Conservation (phyloP, 768 basidiomycete genomes). For the Hypsizygus marmoreus region DNA sequence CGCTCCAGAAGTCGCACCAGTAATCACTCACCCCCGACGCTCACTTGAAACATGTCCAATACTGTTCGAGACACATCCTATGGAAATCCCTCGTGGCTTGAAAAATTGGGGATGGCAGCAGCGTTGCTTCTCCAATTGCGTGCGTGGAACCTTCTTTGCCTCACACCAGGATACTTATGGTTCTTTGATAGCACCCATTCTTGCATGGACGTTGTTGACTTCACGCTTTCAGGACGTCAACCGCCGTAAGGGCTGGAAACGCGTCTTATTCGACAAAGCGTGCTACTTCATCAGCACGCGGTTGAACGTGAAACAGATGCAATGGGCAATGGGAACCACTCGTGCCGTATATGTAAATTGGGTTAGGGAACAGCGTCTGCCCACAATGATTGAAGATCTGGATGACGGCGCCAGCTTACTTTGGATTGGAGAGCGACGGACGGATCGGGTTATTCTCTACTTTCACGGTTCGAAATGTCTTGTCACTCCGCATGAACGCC, state of each 20-base stretch:
- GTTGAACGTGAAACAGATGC: conserved; percentile 24
- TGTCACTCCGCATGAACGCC: neutral
- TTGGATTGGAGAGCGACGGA: conserved; percentile 34
- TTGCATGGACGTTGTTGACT: neutral
- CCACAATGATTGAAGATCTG: conserved; percentile 25
- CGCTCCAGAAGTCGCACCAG: no score
- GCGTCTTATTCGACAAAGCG: conserved; percentile 18
- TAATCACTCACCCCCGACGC: no score
- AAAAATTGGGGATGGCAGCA: neutral
- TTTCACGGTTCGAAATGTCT: conserved; percentile 26
- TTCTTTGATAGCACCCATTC: neutral
- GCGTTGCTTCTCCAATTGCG: neutral
- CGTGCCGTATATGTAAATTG: conserved; percentile 23
- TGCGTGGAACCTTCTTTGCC: neutral
- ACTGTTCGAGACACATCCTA: conserved; percentile 4
- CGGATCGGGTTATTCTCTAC: conserved; percentile 32
- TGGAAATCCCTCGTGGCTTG: neutral
- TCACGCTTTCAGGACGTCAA: neutral
- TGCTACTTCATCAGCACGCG: conserved; percentile 8
- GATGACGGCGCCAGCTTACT: conserved; percentile 27
- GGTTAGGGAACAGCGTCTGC: conserved; percentile 20
- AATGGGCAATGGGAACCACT: conserved; percentile 20
- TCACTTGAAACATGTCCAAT: no score
- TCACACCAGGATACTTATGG: neutral
- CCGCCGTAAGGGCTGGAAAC: conserved; percentile 21